Evolutionary conservation across 805 yeast genomes (phyloP).

Genomic region (Kuraishia piskuri): DNA sequence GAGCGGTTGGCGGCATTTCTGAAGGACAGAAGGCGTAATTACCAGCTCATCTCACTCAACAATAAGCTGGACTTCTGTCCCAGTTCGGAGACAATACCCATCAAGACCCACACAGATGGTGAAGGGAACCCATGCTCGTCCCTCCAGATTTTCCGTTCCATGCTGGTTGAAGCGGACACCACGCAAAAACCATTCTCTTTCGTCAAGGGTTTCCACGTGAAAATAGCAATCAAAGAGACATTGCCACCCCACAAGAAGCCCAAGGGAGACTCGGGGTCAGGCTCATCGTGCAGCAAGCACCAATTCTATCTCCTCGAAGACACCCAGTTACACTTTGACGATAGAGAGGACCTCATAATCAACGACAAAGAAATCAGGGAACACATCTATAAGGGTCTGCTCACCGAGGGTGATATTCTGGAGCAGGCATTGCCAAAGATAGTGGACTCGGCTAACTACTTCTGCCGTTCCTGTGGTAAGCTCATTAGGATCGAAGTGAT

Average conservation of each 20-base stretch:
- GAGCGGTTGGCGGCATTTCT: conserved; percentile 12
- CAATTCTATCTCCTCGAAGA: conserved; percentile 6
- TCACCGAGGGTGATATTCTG: conserved; percentile 2
- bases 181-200: not conserved
- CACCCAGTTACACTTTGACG: conserved; percentile 4
- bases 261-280: not conserved
- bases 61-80: conserved; percentile 26
- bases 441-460: conserved; percentile 37
- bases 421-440: conserved; percentile 23
- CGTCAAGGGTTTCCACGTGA: conserved; percentile 4
- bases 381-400: not conserved
- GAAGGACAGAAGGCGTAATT: conserved; percentile 10
- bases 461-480: conserved; percentile 35
- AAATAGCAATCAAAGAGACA: conserved; percentile 3
- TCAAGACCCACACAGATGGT: conserved; percentile 3
- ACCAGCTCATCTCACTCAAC: conserved; percentile 25
- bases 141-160: not conserved
- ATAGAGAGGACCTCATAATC: conserved; percentile 5
- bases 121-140: not conserved
- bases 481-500: conserved; percentile 39
- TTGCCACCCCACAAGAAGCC: not conserved
- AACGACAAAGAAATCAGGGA: conserved; percentile 3
- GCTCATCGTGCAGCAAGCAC: conserved; percentile 4
- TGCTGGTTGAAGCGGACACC: conserved; percentile 2
- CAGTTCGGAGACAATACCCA: conserved; percentile 15